Evolutionary conservation across 768 basidiomycete genomes (phyloP), one percentile per base, ranked within the genome.

Genomic region (Suillus plorans): DNA sequence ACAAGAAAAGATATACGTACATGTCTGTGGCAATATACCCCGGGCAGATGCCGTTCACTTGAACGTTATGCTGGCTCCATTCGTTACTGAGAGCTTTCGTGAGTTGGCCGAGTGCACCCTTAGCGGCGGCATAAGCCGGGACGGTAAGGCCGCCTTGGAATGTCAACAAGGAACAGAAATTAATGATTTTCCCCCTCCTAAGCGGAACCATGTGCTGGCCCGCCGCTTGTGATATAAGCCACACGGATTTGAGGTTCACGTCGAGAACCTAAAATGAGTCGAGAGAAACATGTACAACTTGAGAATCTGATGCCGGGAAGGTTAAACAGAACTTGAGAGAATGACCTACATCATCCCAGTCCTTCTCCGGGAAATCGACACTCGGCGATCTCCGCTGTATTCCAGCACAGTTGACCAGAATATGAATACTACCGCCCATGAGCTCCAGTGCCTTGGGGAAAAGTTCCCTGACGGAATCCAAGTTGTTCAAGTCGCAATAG

Each of bases 21-120:
- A 95, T 95, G 69, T 97, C 95, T 42, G 94, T 97, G 34, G 85
- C 84, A 70, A 96, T 89, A 76, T 95, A 95, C 39, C 94, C 94
- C 37, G 94, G 94, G 68, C 89, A 89, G 68, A 97, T 91, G 28
- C 85, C 90, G 73, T 96, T 95, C 20, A 96, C 93, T 75, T 94
- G 90, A 61, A 97, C 86, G 69, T 93, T 94, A 70, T 92, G 85
- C 71, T 84, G 83, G 66, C 91, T 90, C 95, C 95, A 97, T 75
- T 97, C 95, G 76, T 97, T 97, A 70, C 90, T 89, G 71, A 97
- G 85, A 3, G 94, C 90, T 78, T 95, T 95, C 34, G 94, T 93
- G 69, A 94, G 81, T 73, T 90, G 90, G 12, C 91, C 91, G 39
- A 94, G 81, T 22, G 92, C 93, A 63, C 94, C 94, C 75, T 96